These are phyloP conservation scores for Ilex asprella DNA, from an alignment of 257 asterid genomes.

Conservation along the genomic window DNA sequence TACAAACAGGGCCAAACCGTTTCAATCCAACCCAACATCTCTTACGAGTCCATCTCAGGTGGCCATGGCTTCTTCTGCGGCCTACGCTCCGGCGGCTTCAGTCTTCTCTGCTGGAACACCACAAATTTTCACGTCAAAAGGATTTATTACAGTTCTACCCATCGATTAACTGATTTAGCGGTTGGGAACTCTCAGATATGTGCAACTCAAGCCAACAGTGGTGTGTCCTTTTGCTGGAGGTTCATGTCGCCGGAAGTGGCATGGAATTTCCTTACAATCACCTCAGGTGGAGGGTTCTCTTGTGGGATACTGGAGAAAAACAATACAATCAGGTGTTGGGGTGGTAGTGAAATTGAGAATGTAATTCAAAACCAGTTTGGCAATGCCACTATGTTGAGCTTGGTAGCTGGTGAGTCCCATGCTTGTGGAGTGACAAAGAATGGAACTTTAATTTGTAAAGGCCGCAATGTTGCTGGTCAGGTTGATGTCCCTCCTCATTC, in stretches of 20 bases:
- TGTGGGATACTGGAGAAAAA: not conserved
- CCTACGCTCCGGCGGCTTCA: not conserved
- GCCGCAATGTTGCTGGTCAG: not conserved
- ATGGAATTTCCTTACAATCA: not conserved
- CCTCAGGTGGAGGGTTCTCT: conserved; percentile 1
- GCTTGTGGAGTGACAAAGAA: not conserved
- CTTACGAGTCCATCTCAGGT: not conserved
- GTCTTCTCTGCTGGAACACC: not conserved
- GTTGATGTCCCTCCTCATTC: not conserved
- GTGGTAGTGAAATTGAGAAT: not conserved
- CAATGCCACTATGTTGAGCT: not conserved
- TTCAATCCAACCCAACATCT: not conserved
- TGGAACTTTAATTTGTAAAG: not conserved
- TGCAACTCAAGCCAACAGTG: not conserved
- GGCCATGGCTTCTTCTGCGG: not conserved
- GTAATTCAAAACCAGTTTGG: not conserved
- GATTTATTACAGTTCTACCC: not conserved
- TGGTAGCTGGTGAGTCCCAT: conserved; percentile 2
- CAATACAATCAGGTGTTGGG: not conserved
- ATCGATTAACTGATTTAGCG: not conserved
- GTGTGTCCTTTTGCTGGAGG: not conserved
- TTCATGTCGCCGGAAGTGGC: not conserved
- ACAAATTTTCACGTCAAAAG: not conserved
- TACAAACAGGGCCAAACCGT: not conserved
- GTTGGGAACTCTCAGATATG: not conserved